These are phyloP conservation scores for Cladosporium sp. DNA, from an alignment of 2,329 filamentous ascomycete species.

Conservation along the genomic window DNA sequence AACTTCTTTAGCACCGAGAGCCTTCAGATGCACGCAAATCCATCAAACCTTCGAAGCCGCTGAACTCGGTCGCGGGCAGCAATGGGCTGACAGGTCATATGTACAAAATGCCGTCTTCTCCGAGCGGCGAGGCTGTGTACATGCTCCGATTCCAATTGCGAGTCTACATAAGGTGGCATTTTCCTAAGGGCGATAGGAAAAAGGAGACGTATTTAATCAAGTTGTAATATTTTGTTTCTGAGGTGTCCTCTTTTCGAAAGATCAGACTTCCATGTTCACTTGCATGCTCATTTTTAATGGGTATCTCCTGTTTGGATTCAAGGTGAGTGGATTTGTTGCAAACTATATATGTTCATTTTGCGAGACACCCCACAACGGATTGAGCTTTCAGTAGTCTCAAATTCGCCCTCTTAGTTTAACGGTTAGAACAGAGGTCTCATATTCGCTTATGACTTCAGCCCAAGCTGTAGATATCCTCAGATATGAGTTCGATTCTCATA, in stretches of 20 bases:
- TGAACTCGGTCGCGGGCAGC: background rate
- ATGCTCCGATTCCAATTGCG: background rate
- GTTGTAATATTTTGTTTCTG: background rate
- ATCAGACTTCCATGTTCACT: background rate
- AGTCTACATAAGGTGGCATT: background rate
- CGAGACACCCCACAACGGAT: background rate
- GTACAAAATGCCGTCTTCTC: background rate
- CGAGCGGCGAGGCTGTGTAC: background rate
- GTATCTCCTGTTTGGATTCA: background rate
- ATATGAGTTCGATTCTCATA: constrained; percentile 15
- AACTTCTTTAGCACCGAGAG: background rate
- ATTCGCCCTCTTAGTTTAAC: constrained; percentile 14
- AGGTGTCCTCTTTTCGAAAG: background rate
- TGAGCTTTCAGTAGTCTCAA: background rate
- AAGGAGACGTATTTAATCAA: background rate
- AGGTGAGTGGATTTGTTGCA: no score
- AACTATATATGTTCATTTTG: no score
- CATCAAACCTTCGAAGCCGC: background rate
- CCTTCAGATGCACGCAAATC: background rate
- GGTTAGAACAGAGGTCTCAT: constrained; percentile 14
- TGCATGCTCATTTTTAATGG: background rate
- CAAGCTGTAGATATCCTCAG: constrained; percentile 9
- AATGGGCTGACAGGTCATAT: background rate
- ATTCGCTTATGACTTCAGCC: constrained; percentile 3
- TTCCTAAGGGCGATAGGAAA: background rate